phyloP scores from a whole-genome alignment of 495 filamentous ascomycete genomes.

The Podospora didyma region DNA sequence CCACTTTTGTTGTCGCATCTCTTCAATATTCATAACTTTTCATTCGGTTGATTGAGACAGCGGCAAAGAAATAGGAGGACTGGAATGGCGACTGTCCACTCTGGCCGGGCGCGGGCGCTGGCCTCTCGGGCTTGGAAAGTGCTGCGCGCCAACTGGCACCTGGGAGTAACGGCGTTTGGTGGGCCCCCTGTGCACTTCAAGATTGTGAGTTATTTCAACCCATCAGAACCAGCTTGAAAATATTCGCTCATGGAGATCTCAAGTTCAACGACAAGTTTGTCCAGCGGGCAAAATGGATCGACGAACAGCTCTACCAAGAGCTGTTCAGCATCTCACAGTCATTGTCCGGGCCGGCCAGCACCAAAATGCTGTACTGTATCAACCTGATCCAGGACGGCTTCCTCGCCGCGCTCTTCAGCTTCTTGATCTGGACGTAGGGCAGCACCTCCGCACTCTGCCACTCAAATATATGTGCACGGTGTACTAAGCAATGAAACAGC shows the following conservation, averaged over 20 bases:
- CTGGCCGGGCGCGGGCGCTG: conserved; percentile 4
- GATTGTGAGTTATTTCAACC: conserved; percentile 39
- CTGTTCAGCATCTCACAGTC: conserved; percentile 76
- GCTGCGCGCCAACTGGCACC: conserved; percentile 54
- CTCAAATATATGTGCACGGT: too few species aligned
- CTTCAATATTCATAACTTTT: too few species aligned
- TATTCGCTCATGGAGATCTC: background rate
- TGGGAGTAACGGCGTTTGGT: conserved; percentile 70
- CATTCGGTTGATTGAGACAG: too few species aligned
- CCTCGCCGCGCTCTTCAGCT: conserved; percentile 56
- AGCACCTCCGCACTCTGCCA: background rate
- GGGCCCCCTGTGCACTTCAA: conserved; percentile 70
- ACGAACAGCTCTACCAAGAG: conserved; percentile 78
- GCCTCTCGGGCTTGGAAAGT: conserved; percentile 23
- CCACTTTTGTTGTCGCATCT: too few species aligned
- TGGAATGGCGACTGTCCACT: too few species aligned
- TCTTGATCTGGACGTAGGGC: conserved; percentile 64
- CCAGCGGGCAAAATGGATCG: conserved; percentile 62
- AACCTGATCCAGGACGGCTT: conserved; percentile 63
- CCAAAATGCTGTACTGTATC: conserved; percentile 77
- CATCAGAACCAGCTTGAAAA: background rate
- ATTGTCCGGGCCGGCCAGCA: conserved; percentile 70
- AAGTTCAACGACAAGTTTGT: conserved; percentile 65
- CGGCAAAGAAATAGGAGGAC: too few species aligned
- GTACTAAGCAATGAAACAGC: conserved; percentile 27